Evolutionary conservation across 345 rosid genomes (phyloP), one percentile per base, ranked within the genome.

Genomic region (Psidium guajava): DNA sequence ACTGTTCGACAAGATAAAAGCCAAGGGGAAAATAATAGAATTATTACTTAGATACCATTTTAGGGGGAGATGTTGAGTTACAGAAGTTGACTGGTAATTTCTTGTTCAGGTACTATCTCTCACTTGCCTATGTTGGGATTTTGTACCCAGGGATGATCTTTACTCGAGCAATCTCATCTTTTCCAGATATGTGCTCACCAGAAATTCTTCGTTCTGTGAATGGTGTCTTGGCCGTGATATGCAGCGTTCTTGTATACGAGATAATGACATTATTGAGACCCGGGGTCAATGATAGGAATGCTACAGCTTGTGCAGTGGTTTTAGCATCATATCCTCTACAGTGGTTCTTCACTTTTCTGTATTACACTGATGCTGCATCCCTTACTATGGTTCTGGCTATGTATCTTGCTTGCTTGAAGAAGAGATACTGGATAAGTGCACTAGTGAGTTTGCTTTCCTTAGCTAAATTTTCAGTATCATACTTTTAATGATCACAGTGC

Each of bases 281-380:
- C 2, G 56, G 84, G 81, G 86, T 95, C 61, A 91, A 87, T 59
- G 93, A 91, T 86, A 88, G 92, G 86, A 94, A 89, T 84, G 97
- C 93, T 58, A 88, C 95, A 47, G 58, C 93, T 51, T 85, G 87
- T 84, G 91, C 98, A 1, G 87, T 91, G 69, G 92, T 93, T 89
- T 87, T 94, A 85, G 89, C 97, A 53, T 87, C 93, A 87, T 95
- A 96, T 85, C 99, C 99, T 52, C 93, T 97, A 64, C 98, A 97
- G 77, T 97, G 98, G 97, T 97, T 97, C 92, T 96, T 95, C 92
- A 90, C 94, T 84, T 97, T 95, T 89, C 95, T 97, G 85, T 96
- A 96, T 90, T 97, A 97, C 80, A 97, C 99, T 54, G 99, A 96
- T 91, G 98, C 94, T 90, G 98, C 95, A 42, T 96, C 99, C 28